These are phyloP conservation scores for Saprolegnia diclina DNA, from an alignment of 352 stramenopile species.

Conservation along the genomic window DNA sequence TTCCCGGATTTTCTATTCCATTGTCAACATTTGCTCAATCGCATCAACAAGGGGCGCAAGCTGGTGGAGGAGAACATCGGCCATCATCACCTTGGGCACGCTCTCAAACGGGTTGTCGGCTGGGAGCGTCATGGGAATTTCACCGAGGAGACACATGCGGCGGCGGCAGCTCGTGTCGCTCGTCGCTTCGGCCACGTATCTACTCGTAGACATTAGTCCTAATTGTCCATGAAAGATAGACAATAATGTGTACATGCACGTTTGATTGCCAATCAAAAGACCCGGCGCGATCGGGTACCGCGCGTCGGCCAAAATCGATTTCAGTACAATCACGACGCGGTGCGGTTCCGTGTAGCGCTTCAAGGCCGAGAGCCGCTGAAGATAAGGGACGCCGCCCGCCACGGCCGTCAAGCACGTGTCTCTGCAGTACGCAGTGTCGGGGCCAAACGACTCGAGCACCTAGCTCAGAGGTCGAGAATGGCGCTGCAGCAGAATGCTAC, in stretches of 20 bases:
- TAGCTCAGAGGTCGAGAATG: not conserved
- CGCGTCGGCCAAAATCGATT: constrained; percentile 11
- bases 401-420: not conserved
- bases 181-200: not conserved
- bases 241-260: not conserved
- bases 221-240: too few relatives aligned
- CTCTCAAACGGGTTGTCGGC: not conserved
- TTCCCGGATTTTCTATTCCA: too few relatives aligned
- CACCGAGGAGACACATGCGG: not conserved
- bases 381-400: not conserved
- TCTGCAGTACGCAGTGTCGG: not conserved
- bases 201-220: too few relatives aligned
- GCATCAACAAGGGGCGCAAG: not conserved
- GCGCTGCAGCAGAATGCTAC: not conserved
- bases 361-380: not conserved
- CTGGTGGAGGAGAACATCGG: not conserved
- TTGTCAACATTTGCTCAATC: not conserved
- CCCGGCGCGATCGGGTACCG: not conserved
- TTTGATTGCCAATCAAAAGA: constrained; percentile 1
- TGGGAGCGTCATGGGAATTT: not conserved
- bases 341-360: constrained; percentile 15
- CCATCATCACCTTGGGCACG: not conserved
- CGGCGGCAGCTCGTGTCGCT: not conserved
- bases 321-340: constrained; percentile 11
- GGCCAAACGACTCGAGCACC: not conserved